Base-by-base conservation (phyloP, 495 filamentous ascomycete genomes). In the Tuber umbilicatum region DNA sequence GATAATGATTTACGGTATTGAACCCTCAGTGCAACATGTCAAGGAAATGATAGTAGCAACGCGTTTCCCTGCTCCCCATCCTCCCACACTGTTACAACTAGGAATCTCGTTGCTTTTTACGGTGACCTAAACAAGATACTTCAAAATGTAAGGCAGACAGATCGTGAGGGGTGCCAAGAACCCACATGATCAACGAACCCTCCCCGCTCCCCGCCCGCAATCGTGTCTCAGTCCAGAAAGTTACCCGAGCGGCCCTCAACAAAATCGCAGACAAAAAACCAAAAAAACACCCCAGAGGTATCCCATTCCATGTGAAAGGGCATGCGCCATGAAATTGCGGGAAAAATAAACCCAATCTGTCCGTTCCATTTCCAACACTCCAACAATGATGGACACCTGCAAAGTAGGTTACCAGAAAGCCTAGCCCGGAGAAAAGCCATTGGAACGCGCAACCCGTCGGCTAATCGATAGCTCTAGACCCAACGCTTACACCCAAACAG, bases 1-100 rank as follows among this genome's bases (percentile, higher is more conserved):
- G n/a, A n/a, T n/a, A n/a, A n/a, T n/a, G n/a, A n/a, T n/a, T n/a
- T n/a, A n/a, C n/a, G n/a, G n/a, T 50, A 50, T 50, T 50, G 6
- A 50, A 50, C 45, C 21, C 7, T 27, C 0, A 12, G 50, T 60
- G 50, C n/a, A 60, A 60, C 50, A 23, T 17, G 2, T 17, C 27
- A 19, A 64, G 55, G 55, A 64, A 64, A 64, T 64, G 55, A 64
- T 64, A 64, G 27, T 35, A 35, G 55, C 27, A 64, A 64, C 55
- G 27, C 31, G 27, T 64, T 64, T 64, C 55, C 27, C 27, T 27
- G 5, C 21, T 6, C 27, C 55, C 27, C 55, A 0, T 1, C 27
- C 55, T 21, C 27, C 16, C 55, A 27, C 14, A n/a, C 55, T 55
- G 50, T 27, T 55, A 14, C 50, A 27, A 31, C 50, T 31, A 0